A percentile compares a stretch with the other conserved stretches of the same genome.
These are phyloP conservation scores for Luffa aegyptiaca DNA, from an alignment of 306 rosid species.

Conservation along the genomic window DNA sequence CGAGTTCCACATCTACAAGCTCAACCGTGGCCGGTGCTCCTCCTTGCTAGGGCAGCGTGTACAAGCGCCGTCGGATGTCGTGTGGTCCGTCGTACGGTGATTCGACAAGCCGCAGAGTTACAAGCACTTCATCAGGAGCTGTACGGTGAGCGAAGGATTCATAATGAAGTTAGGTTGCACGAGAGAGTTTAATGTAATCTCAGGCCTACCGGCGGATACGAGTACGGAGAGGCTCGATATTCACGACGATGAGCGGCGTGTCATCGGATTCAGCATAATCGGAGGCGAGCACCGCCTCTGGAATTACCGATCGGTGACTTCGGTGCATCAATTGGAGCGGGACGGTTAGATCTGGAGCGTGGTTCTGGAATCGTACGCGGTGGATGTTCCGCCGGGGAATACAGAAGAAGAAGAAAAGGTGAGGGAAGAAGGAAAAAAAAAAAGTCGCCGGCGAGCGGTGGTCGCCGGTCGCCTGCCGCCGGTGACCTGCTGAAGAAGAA, in stretches of 20 bases:
- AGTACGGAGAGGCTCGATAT: slow-evolving; percentile 9
- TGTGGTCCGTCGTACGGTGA: background rate
- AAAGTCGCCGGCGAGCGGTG: too few species aligned
- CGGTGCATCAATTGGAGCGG: background rate
- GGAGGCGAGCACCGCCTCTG: slow-evolving; percentile 8
- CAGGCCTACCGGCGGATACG: slow-evolving; percentile 4
- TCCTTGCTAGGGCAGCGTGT: slow-evolving; percentile 2
- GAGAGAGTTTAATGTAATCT: slow-evolving; percentile 6
- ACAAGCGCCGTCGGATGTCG: background rate
- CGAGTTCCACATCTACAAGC: slow-evolving; percentile 8
- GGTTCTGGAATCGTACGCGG: slow-evolving; percentile 4
- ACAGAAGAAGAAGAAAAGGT: background rate
- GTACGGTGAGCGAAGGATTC: slow-evolving; percentile 6
- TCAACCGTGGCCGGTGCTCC: background rate
- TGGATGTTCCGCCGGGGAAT: slow-evolving; percentile 8
- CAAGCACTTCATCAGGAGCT: slow-evolving; percentile 10
- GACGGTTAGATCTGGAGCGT: slow-evolving; percentile 6
- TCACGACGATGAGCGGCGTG: background rate
- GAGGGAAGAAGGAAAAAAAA: too few species aligned
- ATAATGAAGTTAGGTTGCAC: background rate
- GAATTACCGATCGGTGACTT: slow-evolving; percentile 10
- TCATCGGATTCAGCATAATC: slow-evolving; percentile 9
- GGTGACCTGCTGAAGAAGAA: too few species aligned
- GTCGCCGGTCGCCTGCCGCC: too few species aligned
- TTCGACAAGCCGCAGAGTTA: slow-evolving; percentile 6